Conservation (phyloP, 768 basidiomycete genomes). For the Asterophora parasitica region DNA sequence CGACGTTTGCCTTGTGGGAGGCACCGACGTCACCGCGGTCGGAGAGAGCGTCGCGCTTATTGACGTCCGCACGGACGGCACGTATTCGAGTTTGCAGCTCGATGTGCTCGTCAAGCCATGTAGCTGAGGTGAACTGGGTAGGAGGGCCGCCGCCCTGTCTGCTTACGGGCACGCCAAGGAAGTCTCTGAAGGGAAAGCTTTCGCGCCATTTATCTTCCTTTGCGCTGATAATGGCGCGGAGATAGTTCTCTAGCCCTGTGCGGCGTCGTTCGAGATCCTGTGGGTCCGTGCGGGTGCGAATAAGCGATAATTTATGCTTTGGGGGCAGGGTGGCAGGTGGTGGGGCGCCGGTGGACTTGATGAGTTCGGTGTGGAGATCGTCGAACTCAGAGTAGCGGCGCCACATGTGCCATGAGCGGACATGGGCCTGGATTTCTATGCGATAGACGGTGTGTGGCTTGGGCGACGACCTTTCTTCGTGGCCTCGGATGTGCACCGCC, state of each 20-base stretch:
- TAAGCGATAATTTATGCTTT: conserved; percentile 73
- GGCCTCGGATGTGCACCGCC: conserved; percentile 62
- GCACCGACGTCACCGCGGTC: conserved; percentile 67
- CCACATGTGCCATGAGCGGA: conserved; percentile 92
- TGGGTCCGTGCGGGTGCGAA: conserved; percentile 52
- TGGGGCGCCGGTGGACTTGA: conserved; percentile 69
- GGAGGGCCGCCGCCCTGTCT: conserved; percentile 38
- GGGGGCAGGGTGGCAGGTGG: conserved; percentile 82
- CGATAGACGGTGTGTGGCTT: conserved; percentile 80
- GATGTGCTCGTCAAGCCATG: conserved; percentile 89
- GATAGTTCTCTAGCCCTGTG: conserved; percentile 73
- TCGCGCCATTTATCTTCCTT: conserved; percentile 85
- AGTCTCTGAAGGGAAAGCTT: conserved; percentile 73
- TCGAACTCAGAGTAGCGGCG: conserved; percentile 93
- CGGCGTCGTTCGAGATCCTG: conserved; percentile 75
- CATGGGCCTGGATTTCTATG: conserved; percentile 82
- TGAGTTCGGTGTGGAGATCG: conserved; percentile 78
- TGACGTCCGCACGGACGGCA: conserved; percentile 79
- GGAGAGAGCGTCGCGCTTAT: conserved; percentile 81
- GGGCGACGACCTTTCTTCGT: conserved; percentile 64
- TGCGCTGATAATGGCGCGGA: conserved; percentile 78
- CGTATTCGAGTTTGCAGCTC: conserved; percentile 74
- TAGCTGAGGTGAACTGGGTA: conserved; percentile 62
- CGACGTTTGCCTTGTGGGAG: conserved; percentile 76
- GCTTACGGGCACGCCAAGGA: conserved; percentile 78